Evolutionary conservation across 2,329 filamentous ascomycete genomes (phyloP).

Genomic region (Pseudocercospora macadamiae): DNA sequence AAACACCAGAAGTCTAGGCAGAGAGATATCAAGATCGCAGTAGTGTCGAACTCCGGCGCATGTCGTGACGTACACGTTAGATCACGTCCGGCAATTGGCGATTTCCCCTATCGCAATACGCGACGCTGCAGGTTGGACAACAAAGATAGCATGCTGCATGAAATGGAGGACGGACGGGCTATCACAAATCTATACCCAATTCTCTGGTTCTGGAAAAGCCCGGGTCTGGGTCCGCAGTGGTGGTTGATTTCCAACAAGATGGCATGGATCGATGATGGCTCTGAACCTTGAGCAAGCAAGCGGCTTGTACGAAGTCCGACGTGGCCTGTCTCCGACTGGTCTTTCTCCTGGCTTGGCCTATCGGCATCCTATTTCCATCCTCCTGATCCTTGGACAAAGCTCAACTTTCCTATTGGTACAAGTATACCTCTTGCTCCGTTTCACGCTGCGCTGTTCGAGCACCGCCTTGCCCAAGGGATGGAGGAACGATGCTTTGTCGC

Average conservation of each 20-base stretch:
- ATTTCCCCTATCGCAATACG: background rate
- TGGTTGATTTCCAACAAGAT: slow-evolving; percentile 1
- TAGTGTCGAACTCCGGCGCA: background rate
- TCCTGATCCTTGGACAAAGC: background rate
- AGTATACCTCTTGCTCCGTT: background rate
- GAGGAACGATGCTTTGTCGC: background rate
- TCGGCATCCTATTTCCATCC: background rate
- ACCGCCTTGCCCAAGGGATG: background rate
- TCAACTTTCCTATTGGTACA: background rate
- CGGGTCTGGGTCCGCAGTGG: background rate
- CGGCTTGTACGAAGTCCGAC: background rate
- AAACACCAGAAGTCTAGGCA: too few relatives aligned
- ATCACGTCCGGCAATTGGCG: background rate
- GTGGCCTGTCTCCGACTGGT: background rate
- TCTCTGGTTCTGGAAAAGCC: background rate
- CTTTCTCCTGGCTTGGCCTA: background rate
- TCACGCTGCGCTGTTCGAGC: background rate
- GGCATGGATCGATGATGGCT: slow-evolving; percentile 1
- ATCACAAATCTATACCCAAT: background rate
- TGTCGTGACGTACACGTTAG: background rate
- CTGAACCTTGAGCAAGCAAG: background rate
- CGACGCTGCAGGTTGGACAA: background rate
- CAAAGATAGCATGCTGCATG: background rate
- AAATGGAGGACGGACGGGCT: background rate
- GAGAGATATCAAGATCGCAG: background rate